Evolutionary conservation across 176 grass and related monocot genomes (phyloP), one percentile per base, ranked within the genome.

Genomic region (Zea luxurians): DNA sequence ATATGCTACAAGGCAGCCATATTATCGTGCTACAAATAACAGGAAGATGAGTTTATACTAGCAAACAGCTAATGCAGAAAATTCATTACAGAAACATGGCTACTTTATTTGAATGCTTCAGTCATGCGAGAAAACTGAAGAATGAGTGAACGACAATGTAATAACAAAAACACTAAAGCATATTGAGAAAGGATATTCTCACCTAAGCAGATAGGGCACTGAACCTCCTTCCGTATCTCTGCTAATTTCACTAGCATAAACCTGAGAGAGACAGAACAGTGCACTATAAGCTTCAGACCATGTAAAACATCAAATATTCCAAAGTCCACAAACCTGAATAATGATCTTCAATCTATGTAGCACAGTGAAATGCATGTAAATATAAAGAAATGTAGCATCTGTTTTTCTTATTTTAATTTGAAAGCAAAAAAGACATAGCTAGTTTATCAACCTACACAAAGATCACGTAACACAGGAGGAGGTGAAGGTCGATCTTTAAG

Each of bases 131-230:
- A 65, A 77, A 43, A 68, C 13, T 55, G 17, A 89, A 78, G 16
- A 67, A 37, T 4, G 18, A 27, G 27, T 27, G 27, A 27, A 27
- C 27, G 27, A 37, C 15, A 59, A 48, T 41, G 58, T 38, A 20
- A 7, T 52, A 54, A 49, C 15, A 8, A 65, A 71, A 74, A 15
- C 46, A 18, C 3, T 18, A 66, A 66, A 21, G 70, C 2, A 83
- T 76, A 52, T 35, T 58, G 66, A 15, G 49, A 16, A 47, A 63
- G 37, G 17, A 45, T 38, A 18, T 62, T 61, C 74, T 58, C 83
- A 92, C 90, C 90, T 86, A 92, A 88, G 65, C 90, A 92, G 35
- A 92, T 92, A 68, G 90, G 90, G 66, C 90, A 89, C 16, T 89
- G 86, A 17, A 92, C 90, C 49, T 86, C 86, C 74, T 92, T 89